phyloP scores from a whole-genome alignment of 2,329 filamentous ascomycete genomes.

The Neofusicoccum laricinum region DNA sequence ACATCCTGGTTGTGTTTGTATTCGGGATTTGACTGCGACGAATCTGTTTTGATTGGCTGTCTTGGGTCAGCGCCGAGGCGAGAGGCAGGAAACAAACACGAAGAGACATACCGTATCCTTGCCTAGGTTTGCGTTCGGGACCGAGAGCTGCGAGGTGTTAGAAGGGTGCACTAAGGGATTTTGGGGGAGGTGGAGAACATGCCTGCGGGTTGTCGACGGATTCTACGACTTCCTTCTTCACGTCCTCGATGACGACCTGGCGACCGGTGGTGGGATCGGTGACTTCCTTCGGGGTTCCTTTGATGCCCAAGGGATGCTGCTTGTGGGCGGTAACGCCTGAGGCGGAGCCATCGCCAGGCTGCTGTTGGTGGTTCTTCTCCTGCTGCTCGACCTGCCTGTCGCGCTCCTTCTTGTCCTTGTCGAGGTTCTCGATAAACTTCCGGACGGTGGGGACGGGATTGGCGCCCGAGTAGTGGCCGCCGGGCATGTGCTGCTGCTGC shows the following conservation, averaged over 20 bases:
- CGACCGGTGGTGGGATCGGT: conserved; percentile 87
- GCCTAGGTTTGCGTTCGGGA: conserved; percentile 85
- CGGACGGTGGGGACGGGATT: conserved; percentile 88
- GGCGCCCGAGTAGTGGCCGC: conserved; percentile 72
- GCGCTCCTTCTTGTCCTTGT: conserved; percentile 72
- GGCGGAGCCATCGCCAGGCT: conserved; percentile 37
- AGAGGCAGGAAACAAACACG: not conserved
- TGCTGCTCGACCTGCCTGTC: conserved; percentile 67
- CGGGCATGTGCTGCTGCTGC: conserved; percentile 47
- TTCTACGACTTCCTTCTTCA: conserved; percentile 67
- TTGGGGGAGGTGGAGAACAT: conserved; percentile 23
- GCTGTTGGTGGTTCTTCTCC: conserved; percentile 47
- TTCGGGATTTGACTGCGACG: conserved; percentile 69
- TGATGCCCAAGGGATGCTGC: conserved; percentile 44
- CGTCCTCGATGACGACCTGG: conserved; percentile 81
- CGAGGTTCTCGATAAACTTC: conserved; percentile 76
- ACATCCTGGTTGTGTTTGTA: conserved; percentile 85
- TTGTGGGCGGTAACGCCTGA: conserved; percentile 36
- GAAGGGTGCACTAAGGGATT: not conserved
- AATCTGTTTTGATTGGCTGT: conserved; percentile 65
- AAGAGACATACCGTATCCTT: conserved; percentile 58
- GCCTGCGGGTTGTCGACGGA: conserved; percentile 70
- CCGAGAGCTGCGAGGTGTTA: conserved; percentile 58
- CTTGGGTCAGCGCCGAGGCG: not conserved
- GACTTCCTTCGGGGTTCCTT: conserved; percentile 57